Conservation (phyloP, 2,329 filamentous ascomycete species). For the Phoma sp. region DNA sequence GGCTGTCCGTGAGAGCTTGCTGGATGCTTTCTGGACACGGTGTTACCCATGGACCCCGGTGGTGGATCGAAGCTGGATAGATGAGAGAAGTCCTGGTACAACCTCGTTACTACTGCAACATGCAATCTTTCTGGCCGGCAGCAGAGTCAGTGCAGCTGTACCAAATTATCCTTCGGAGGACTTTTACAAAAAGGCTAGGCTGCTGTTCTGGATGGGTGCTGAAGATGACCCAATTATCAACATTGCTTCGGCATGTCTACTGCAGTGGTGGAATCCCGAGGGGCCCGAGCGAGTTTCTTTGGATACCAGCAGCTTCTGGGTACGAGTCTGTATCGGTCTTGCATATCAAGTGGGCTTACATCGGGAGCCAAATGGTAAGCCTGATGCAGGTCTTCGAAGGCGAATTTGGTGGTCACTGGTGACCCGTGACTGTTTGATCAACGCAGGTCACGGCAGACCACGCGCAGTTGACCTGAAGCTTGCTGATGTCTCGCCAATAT, state of each 20-base stretch:
- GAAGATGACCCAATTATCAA: slow-evolving; percentile 50
- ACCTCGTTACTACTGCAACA: slow-evolving; percentile 43
- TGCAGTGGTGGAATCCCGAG: slow-evolving; percentile 54
- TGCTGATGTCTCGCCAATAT: slow-evolving; percentile 49
- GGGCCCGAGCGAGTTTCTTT: slow-evolving; percentile 51
- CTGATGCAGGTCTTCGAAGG: slow-evolving; percentile 45
- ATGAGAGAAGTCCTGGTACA: slow-evolving; percentile 36
- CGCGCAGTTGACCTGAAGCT: slow-evolving; percentile 50
- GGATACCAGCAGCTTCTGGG: slow-evolving; percentile 54
- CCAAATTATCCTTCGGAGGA: slow-evolving; percentile 40
- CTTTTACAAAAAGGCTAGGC: slow-evolving; percentile 43
- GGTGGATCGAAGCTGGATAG: slow-evolving; percentile 49
- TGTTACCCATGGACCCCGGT: slow-evolving; percentile 53
- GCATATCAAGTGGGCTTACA: slow-evolving; percentile 55
- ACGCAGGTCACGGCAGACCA: slow-evolving; percentile 50
- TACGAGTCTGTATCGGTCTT: slow-evolving; percentile 50
- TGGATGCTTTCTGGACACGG: slow-evolving; percentile 50
- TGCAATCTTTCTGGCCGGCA: slow-evolving; percentile 51
- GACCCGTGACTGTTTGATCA: slow-evolving; percentile 51
- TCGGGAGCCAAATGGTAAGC: slow-evolving; percentile 46
- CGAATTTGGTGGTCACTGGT: slow-evolving; percentile 54
- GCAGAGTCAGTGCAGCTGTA: slow-evolving; percentile 48
- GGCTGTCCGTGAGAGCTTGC: slow-evolving; percentile 44
- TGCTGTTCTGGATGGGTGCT: slow-evolving; percentile 43
- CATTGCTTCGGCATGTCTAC: slow-evolving; percentile 46